phyloP scores from a whole-genome alignment of 2,329 filamentous ascomycete species.

The Claviceps pusilla region DNA sequence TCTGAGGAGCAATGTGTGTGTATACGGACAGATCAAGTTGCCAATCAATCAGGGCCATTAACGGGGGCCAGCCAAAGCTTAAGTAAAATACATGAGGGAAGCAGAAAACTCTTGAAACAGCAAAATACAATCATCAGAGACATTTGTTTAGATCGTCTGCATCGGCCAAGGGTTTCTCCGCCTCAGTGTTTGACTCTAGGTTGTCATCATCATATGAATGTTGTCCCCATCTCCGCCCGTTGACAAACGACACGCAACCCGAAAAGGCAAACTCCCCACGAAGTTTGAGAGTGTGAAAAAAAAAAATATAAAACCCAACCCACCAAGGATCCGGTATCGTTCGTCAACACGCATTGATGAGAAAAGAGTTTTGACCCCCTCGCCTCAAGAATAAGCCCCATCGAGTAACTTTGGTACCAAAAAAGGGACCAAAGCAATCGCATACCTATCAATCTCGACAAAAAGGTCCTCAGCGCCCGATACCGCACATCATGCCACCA shows the following conservation, averaged over 20 bases:
- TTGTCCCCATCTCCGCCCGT: slow-evolving; percentile 22
- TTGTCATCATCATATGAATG: slow-evolving; percentile 85
- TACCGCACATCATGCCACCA: slow-evolving; percentile 30
- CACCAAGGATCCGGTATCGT: slow-evolving; percentile 9
- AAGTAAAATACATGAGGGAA: too few species aligned
- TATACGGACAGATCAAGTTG: too few species aligned
- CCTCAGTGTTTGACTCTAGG: slow-evolving; percentile 94
- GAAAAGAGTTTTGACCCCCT: slow-evolving; percentile 44
- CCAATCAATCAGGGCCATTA: too few species aligned
- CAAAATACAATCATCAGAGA: slow-evolving; percentile 12
- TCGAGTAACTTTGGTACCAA: slow-evolving; percentile 70
- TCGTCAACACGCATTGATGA: slow-evolving; percentile 4
- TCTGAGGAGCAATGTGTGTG: too few species aligned
- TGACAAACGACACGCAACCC: slow-evolving; percentile 8
- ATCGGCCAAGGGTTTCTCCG: slow-evolving; percentile 15
- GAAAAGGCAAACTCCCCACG: slow-evolving; percentile 25
- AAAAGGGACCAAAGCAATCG: slow-evolving; percentile 57
- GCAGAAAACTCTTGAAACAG: neutral
- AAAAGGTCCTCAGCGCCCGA: slow-evolving; percentile 48
- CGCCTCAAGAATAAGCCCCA: slow-evolving; percentile 99
- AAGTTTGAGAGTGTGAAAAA: slow-evolving; percentile 22
- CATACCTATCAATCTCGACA: slow-evolving; percentile 97
- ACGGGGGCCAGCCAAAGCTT: too few species aligned
- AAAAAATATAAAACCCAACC: slow-evolving; percentile 2
- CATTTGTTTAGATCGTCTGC: slow-evolving; percentile 16